Base-by-base conservation (phyloP, 1,284 basidiomycete species). In the Exobasidium rhododendri region DNA sequence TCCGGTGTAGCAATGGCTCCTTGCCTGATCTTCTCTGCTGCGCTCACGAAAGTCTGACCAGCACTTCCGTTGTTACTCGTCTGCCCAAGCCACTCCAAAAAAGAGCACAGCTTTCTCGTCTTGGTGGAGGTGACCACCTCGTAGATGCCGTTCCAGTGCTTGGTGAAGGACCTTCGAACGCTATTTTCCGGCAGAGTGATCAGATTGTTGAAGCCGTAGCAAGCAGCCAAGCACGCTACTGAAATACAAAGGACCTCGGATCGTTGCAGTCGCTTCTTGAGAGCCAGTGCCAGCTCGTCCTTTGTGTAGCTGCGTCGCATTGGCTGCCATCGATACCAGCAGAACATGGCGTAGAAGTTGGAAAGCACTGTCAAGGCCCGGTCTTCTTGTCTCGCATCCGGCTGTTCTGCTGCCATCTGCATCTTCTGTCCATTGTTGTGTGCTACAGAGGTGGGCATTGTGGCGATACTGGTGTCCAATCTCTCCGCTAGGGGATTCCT, bases 131-230 rank as follows among this genome's bases (percentile, higher is more conserved):
- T n/a, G 22, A 54, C n/a, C 13, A 40, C 51, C 28, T 54, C 29
- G n/a, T 30, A 54, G 6, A 54, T 54, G n/a, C 29, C 22, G 10
- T 6, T 26, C 51, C 51, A 54, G n/a, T 30, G 11, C n/a, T 54
- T 14, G 24, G 14, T 7, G 24, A 47, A 47, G 24, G 46, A 47
- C 24, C 24, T 26, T n/a, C 10, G 13, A n/a, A 26, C 24, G 13
- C 14, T n/a, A 20, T 47, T 47, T n/a, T 47, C 46, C 11, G 24
- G 24, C 10, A 47, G 7, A 10, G 46, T 26, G 10, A n/a, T 14
- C 7, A 13, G 20, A 20, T 47, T 20, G 13, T 22, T 26, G 24
- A 47, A 47, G 24, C 46, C 46, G 24, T 47, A 47, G 24, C 46
- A 47, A n/a, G 46, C 46, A 13, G 46, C 46, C 13, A 47, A 14